Base-by-base conservation (phyloP, 2,329 filamentous ascomycete genomes). In the Diplodia corticola region DNA sequence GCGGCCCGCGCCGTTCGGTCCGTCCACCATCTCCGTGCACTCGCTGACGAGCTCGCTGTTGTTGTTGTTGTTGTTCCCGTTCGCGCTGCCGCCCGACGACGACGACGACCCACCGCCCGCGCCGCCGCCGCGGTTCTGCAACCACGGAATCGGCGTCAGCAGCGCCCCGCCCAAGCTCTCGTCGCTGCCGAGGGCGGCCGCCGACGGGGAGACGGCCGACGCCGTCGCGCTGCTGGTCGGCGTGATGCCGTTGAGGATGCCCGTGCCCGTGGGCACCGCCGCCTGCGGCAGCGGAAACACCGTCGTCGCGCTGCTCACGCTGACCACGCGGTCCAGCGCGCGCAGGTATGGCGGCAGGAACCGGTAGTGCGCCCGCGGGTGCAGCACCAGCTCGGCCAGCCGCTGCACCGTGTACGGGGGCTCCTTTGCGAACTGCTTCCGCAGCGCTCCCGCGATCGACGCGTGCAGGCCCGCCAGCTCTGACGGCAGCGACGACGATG, bases 331-430 rank as follows among this genome's bases (percentile, higher is more conserved):
- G 76, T 98, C 92, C 57, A 98, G 86, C 2, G 95, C 95, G 72
- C 95, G 91, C 12, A 99, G 87, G 76, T 95, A 99, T 12, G 93
- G 86, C 0, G 91, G 88, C 2, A 98, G 84, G 63, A 88, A 90
- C 68, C 86, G 88, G 81, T 98, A 97, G 78, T 97, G 91, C 65
- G 85, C 84, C 68, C 83, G 89, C 1, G 95, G 95, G 28, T 84
- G 80, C 40, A 96, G 83, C 4, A 97, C 82, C 33, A 98, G 88
- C 81, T 99, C 95, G 24, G 93, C 88, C 24, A 99, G 85, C 46
- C 95, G 90, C 79, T 99, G 95, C 68, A 97, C 86, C 3, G 95
- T 98, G 76, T 98, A 92, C 0, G 95, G 95, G 1, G 95, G 94
- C 71, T 91, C 86, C 3, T 83, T 81, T 24, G 86, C 75, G 78